Evolutionary conservation across 495 filamentous ascomycete genomes (phyloP).

Genomic region (Penicillium cataractarum): DNA sequence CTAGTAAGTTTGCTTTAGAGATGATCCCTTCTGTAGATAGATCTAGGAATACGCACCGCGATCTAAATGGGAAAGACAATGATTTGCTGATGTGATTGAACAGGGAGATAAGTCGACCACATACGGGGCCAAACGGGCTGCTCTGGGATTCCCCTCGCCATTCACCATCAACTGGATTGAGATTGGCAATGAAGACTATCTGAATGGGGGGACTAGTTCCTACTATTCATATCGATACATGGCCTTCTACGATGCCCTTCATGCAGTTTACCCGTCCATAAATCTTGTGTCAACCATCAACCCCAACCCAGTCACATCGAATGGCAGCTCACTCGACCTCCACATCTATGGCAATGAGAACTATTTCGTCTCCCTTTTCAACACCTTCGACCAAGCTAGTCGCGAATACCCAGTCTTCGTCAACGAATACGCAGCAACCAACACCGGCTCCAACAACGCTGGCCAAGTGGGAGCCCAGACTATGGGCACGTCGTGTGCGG

Average conservation of each 20-base stretch:
- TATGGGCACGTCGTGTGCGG: constrained; percentile 46
- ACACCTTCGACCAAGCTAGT: constrained; percentile 49
- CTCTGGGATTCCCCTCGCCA: constrained; percentile 59
- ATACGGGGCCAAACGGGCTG: constrained; percentile 62
- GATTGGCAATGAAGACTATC: constrained; percentile 66
- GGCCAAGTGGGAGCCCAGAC: constrained; percentile 46
- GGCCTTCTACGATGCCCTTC: constrained; percentile 58
- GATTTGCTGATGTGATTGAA: too few relatives aligned
- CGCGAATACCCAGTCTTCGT: constrained; percentile 40
- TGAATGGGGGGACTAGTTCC: constrained; percentile 50
- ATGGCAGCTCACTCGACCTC: constrained; percentile 41
- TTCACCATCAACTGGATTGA: constrained; percentile 59
- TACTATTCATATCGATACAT: constrained; percentile 61
- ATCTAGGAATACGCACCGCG: too few relatives aligned
- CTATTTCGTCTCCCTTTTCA: constrained; percentile 51
- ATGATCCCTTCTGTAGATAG: too few relatives aligned
- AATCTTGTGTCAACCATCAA: constrained; percentile 57
- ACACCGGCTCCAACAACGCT: constrained; percentile 44
- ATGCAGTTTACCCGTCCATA: constrained; percentile 62
- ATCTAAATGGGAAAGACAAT: too few relatives aligned
- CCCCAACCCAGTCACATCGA: constrained; percentile 29
- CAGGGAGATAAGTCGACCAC: constrained; percentile 52
- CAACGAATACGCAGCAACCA: constrained; percentile 56
- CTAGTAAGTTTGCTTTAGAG: neutral
- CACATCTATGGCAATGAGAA: constrained; percentile 51